These are phyloP conservation scores for Metarhizium brunneum DNA, from an alignment of 2,329 filamentous ascomycete genomes.

Conservation along the genomic window DNA sequence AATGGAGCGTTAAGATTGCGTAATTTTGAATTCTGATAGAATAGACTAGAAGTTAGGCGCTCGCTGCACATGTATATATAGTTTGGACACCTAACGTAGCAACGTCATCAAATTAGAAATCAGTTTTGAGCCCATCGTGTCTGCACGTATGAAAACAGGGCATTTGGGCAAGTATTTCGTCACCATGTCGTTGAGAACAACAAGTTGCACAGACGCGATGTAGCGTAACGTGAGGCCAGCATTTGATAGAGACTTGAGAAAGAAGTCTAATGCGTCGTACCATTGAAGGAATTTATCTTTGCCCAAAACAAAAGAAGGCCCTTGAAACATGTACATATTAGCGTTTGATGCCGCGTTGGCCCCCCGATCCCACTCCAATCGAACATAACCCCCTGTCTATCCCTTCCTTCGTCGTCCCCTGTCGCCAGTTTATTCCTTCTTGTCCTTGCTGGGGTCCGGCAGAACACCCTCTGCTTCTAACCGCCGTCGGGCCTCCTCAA, in stretches of 20 bases:
- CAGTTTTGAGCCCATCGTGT: background rate
- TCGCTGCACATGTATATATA: background rate
- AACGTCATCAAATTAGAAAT: background rate
- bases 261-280: conserved; percentile 21
- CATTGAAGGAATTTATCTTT: conserved; percentile 20
- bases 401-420: background rate
- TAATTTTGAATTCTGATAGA: background rate
- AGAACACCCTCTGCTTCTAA: conserved; percentile 94
- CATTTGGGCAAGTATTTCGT: background rate
- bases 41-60: background rate
- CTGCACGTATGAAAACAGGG: background rate
- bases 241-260: background rate
- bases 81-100: background rate
- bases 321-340: conserved; percentile 22
- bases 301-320: conserved; percentile 13
- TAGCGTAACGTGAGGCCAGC: background rate
- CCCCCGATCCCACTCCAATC: background rate
- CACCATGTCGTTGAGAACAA: background rate
- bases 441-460: conserved; percentile 55
- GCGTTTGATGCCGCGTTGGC: conserved; percentile 2
- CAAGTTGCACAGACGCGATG: background rate
- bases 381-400: conserved; percentile 2
- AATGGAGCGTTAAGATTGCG: conserved; percentile 64
- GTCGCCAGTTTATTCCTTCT: conserved; percentile 32
- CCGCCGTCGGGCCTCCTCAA: conserved; percentile 90